Percentiles rank a stretch among this genome's conserved stretches.
phyloP scores from a whole-genome alignment of 73 alveolate species.

The Stentor roeselii region DNA sequence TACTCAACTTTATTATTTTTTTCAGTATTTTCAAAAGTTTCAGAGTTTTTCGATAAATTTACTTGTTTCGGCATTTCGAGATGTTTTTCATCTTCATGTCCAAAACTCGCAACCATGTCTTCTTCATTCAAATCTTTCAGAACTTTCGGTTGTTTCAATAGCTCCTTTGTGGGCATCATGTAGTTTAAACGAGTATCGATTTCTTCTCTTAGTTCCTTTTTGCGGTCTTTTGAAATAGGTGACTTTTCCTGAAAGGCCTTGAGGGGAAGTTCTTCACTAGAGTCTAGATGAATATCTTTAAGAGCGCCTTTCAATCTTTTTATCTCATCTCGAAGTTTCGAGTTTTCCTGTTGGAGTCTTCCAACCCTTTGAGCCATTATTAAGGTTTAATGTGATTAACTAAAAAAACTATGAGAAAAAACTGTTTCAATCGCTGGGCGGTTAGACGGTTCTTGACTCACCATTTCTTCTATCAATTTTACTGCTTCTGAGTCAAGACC shows the following conservation, averaged over 20 bases:
- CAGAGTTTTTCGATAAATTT: neutral
- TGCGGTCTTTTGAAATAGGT: neutral
- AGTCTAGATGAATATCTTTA: neutral
- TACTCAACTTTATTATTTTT: no score
- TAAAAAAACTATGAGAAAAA: neutral
- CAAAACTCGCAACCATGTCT: constrained; percentile 19
- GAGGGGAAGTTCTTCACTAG: neutral
- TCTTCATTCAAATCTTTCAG: neutral
- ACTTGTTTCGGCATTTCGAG: neutral
- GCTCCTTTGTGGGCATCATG: neutral
- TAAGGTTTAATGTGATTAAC: no score
- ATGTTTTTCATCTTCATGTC: neutral
- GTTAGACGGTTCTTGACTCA: neutral
- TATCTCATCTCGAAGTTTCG: constrained; percentile 15
- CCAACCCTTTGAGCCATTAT: constrained; percentile 30
- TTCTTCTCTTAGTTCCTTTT: neutral
- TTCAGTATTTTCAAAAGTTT: no score
- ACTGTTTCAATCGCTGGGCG: neutral
- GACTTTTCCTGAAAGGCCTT: neutral
- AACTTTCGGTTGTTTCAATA: neutral
- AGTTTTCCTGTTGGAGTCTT: constrained; percentile 20
- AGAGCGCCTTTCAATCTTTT: neutral
- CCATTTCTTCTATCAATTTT: neutral
- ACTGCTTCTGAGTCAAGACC: neutral
- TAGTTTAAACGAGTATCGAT: neutral